Conservation (phyloP, 208 protist genomes). For the Acanthamoeba sp. region DNA sequence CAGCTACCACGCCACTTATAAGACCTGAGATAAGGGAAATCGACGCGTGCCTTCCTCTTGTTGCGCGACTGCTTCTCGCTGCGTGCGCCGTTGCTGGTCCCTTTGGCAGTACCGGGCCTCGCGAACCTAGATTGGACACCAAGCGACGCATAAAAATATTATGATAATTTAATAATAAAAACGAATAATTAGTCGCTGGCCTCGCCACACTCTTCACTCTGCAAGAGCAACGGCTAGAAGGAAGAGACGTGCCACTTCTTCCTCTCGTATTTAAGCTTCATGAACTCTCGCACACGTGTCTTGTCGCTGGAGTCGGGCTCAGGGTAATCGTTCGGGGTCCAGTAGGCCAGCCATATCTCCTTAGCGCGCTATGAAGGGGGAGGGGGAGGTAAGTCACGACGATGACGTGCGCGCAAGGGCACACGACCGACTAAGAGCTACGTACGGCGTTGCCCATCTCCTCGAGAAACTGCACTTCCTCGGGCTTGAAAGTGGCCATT, state of each 20-base stretch:
- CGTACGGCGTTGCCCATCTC: constrained; percentile 82
- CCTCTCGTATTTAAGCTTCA: constrained; percentile 84
- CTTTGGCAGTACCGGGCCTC: background rate
- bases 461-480: constrained; percentile 84
- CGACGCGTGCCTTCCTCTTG: background rate
- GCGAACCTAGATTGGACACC: no score
- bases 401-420: background rate
- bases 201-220: no score
- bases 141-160: no score
- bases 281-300: constrained; percentile 81
- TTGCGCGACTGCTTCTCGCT: background rate
- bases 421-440: background rate
- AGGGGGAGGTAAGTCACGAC: no score
- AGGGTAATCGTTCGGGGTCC: constrained; percentile 81
- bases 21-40: background rate
- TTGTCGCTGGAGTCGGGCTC: constrained; percentile 79
- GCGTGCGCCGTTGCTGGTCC: background rate
- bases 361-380: constrained; percentile 62
- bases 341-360: constrained; percentile 83
- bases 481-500: constrained; percentile 86
- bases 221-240: no score
- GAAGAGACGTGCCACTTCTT: constrained; percentile 74
- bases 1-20: no score
- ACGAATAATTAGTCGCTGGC: no score
- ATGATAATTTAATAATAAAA: no score